phyloP scores from a whole-genome alignment of 2,329 filamentous ascomycete species.

The Fusarium sp. region DNA sequence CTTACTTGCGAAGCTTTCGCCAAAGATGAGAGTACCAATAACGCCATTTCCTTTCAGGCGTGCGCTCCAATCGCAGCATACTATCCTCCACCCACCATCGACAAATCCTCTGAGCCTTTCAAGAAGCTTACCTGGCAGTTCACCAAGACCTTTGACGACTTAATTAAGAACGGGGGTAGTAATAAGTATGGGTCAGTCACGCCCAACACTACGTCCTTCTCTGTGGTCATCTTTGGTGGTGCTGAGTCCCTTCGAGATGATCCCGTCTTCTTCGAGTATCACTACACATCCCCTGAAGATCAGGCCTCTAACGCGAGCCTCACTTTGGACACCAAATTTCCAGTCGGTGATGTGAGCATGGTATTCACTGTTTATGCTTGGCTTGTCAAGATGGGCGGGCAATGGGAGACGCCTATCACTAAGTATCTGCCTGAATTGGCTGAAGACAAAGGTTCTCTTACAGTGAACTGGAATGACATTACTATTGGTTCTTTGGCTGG shows the following conservation, averaged over 20 bases:
- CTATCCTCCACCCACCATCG: conserved; percentile 30
- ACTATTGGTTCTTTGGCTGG: conserved; percentile 33
- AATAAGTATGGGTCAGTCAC: conserved; percentile 27
- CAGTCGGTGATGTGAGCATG: conserved; percentile 45
- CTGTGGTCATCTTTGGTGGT: conserved; percentile 30
- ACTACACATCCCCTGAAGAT: conserved; percentile 34
- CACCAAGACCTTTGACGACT: conserved; percentile 19
- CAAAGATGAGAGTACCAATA: neutral
- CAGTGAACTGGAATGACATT: conserved; percentile 22
- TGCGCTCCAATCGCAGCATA: conserved; percentile 36
- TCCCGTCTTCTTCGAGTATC: conserved; percentile 32
- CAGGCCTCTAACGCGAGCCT: conserved; percentile 16
- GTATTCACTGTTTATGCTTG: conserved; percentile 48
- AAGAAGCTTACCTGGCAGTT: neutral
- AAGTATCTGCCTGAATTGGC: conserved; percentile 42
- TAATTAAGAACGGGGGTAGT: conserved; percentile 19
- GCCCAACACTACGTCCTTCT: conserved; percentile 33
- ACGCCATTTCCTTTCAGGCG: conserved; percentile 23
- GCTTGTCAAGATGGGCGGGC: conserved; percentile 43
- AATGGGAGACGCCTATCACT: conserved; percentile 44
- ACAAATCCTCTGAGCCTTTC: neutral
- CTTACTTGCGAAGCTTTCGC: neutral
- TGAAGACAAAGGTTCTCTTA: neutral
- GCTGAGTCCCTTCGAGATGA: conserved; percentile 1
- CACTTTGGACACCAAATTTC: conserved; percentile 39